Percentiles rank a stretch among this genome's conserved stretches.
Conservation (phyloP, 345 rosid genomes). For the Eucalyptus polyanthemos region DNA sequence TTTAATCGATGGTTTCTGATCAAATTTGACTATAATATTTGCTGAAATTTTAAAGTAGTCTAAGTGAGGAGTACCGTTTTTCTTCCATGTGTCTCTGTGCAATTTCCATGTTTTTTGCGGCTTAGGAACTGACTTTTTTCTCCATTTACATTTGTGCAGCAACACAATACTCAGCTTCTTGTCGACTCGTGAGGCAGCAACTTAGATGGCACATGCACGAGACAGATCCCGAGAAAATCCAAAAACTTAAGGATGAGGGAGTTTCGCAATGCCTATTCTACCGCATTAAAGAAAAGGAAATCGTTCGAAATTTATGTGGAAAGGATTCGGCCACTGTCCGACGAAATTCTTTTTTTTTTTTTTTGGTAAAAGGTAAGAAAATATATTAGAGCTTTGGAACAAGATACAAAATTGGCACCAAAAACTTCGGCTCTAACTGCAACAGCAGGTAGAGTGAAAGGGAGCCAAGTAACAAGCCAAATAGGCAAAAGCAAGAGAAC, state of each 20-base stretch:
- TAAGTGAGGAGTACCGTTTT: background rate
- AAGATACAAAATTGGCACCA: too few species aligned
- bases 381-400: too few species aligned
- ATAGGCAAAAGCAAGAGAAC: too few species aligned
- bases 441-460: too few species aligned
- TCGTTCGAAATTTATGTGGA: background rate
- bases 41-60: background rate
- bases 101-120: background rate
- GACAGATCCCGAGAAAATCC: constrained; percentile 83
- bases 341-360: background rate
- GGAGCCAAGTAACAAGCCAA: too few species aligned
- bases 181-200: constrained; percentile 76
- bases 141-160: constrained; percentile 23
- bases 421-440: too few species aligned
- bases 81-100: background rate
- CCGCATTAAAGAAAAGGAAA: background rate
- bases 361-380: too few species aligned
- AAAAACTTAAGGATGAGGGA: constrained; percentile 82
- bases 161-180: constrained; percentile 69
- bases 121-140: background rate
- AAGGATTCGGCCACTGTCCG: background rate
- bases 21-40: background rate
- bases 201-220: constrained; percentile 73
- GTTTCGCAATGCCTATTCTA: constrained; percentile 1
- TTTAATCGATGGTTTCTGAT: background rate